phyloP scores from a whole-genome alignment of 2,329 filamentous ascomycete species.

The Arthrocladium fulminans region DNA sequence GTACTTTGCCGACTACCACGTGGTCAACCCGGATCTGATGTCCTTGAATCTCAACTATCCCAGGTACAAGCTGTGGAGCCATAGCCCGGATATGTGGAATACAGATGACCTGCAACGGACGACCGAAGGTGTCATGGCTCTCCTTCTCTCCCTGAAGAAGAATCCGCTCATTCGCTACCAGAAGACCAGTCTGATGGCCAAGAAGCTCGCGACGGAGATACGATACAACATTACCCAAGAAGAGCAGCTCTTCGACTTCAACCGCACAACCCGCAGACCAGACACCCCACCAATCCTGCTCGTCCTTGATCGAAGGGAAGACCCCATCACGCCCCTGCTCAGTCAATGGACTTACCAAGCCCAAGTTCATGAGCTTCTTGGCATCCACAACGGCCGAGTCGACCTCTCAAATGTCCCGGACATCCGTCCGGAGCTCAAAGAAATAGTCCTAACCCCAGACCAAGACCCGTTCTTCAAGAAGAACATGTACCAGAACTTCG shows the following conservation, averaged over 20 bases:
- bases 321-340: conserved; percentile 85
- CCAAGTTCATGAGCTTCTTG: conserved; percentile 96
- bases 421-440: conserved; percentile 74
- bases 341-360: conserved; percentile 99
- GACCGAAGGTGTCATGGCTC: conserved; percentile 76
- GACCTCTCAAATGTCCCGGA: conserved; percentile 78
- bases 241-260: conserved; percentile 92
- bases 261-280: conserved; percentile 50
- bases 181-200: conserved; percentile 79
- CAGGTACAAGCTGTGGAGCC: conserved; percentile 69
- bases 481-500: conserved; percentile 98
- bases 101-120: conserved; percentile 76
- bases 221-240: conserved; percentile 91
- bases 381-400: conserved; percentile 90
- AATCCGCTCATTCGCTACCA: conserved; percentile 90
- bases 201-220: conserved; percentile 87
- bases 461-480: conserved; percentile 99
- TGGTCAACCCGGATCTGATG: conserved; percentile 90
- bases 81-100: conserved; percentile 80
- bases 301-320: conserved; percentile 82
- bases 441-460: conserved; percentile 91
- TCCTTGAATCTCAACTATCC: conserved; percentile 67
- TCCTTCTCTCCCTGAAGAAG: conserved; percentile 87
- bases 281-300: conserved; percentile 91
- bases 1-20: conserved; percentile 91